Evolutionary conservation across 164 flowering plant genomes (phyloP).

Genomic region (Sedum album): DNA sequence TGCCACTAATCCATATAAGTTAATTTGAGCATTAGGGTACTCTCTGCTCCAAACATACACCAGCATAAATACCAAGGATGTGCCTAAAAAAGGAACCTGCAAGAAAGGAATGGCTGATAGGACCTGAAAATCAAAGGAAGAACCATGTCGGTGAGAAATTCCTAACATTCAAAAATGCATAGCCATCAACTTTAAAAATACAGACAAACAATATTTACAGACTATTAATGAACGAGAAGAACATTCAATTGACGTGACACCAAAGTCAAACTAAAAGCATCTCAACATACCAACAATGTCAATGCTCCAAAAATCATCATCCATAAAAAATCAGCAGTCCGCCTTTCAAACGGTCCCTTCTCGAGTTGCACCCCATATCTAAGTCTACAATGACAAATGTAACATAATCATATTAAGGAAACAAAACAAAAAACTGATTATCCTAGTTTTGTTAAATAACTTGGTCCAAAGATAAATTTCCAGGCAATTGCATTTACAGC

Average conservation of each 20-base stretch:
- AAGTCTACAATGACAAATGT: constrained; percentile 39
- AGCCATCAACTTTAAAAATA: neutral
- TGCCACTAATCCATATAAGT: constrained; percentile 61
- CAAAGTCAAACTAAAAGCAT: neutral
- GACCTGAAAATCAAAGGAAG: constrained; percentile 13
- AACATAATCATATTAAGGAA: neutral
- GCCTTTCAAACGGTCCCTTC: constrained; percentile 75
- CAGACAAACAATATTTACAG: neutral
- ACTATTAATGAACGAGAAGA: neutral
- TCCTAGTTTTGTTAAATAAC: neutral
- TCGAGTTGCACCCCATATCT: constrained; percentile 94
- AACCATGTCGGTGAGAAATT: neutral
- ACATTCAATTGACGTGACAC: constrained; percentile 3
- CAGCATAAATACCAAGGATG: constrained; percentile 83
- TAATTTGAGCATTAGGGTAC: constrained; percentile 69
- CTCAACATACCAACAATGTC: constrained; percentile 51
- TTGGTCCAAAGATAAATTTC: neutral
- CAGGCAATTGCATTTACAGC: neutral
- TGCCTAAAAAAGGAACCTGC: constrained; percentile 41
- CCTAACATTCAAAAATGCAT: neutral
- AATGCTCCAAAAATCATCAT: constrained; percentile 90
- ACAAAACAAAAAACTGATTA: too few relatives aligned
- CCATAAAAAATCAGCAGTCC: constrained; percentile 97
- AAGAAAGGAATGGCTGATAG: constrained; percentile 42
- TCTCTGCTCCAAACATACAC: constrained; percentile 88